Conservation (phyloP, 768 basidiomycete genomes). For the Tulasnella sp. region DNA sequence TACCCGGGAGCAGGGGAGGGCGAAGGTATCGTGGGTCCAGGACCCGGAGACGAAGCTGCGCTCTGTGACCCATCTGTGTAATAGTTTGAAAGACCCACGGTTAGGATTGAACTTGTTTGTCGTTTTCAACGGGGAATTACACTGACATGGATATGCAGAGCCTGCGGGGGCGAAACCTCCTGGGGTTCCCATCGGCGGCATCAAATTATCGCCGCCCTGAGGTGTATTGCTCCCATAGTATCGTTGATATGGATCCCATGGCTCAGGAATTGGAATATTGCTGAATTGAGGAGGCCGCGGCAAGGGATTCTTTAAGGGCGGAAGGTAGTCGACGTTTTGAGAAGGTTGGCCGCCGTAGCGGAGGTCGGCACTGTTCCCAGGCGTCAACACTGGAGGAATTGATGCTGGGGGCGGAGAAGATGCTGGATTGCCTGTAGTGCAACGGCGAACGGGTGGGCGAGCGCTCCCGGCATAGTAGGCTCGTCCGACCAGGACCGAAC, state of each 20-base stretch:
- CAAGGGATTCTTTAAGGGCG: constrained; percentile 8
- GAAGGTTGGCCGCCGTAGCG: not conserved
- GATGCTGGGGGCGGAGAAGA: not conserved
- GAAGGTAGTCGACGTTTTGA: constrained; percentile 6
- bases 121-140: not conserved
- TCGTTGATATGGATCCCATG: not conserved
- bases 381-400: not conserved
- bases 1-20: constrained; percentile 20
- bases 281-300: constrained; percentile 12
- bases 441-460: not conserved
- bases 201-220: not conserved
- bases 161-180: not conserved
- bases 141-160: not conserved
- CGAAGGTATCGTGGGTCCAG: not conserved
- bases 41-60: not conserved
- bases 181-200: not conserved
- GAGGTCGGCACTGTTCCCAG: not conserved
- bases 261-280: not conserved
- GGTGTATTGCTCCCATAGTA: constrained; percentile 3
- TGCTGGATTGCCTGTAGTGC: not conserved
- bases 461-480: not conserved
- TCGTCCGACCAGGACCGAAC: not conserved
- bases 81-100: not conserved
- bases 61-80: not conserved
- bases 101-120: not conserved